Base-by-base conservation (phyloP, 805 yeast species). In the Candida andamanensis region DNA sequence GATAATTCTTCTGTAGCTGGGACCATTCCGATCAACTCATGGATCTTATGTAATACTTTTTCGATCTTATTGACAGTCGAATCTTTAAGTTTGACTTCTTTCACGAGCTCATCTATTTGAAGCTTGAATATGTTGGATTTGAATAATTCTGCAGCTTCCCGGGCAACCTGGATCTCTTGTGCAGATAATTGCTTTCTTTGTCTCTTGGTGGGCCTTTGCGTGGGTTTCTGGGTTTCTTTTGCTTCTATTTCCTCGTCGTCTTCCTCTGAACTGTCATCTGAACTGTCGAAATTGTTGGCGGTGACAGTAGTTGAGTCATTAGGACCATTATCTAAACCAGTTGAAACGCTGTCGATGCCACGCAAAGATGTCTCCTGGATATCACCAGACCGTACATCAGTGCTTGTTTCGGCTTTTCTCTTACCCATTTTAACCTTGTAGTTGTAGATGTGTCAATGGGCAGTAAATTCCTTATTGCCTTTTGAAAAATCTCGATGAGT, bases 81-180 rank as follows among this genome's bases (percentile, higher is more conserved):
- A 13, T 85, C 90, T 46, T 83, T 83, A 24, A 89, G 56, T 45
- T 76, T 74, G 24, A 90, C 74, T 56, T 90, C 97, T 44, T 76
- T 74, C 45, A 92, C 63, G 24, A 92, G 65, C 53, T 89, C 97
- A 58, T 89, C 97, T 39, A 92, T 87, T 62, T 92, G 95, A 36
- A 92, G 60, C 56, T 92, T 92, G 77, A 92, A 90, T 34, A 92
- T 87, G 58, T 89, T 92, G 6, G 96, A 86, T 51, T 89, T 86
- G 76, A 89, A 92, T 28, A 90, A 63, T 55, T 89, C 97, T 1
- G 95, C 92, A 1, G 97, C 85, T 55, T 89, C 97, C 47, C 95
- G 73, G 1, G 96, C 95, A 2, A 83, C 72, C 47, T 90, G 95
- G 28, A 90, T 78, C 37, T 92, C 96, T 45, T 85, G 89, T 0